phyloP scores from a whole-genome alignment of 768 basidiomycete genomes.

The Trametes punicea region DNA sequence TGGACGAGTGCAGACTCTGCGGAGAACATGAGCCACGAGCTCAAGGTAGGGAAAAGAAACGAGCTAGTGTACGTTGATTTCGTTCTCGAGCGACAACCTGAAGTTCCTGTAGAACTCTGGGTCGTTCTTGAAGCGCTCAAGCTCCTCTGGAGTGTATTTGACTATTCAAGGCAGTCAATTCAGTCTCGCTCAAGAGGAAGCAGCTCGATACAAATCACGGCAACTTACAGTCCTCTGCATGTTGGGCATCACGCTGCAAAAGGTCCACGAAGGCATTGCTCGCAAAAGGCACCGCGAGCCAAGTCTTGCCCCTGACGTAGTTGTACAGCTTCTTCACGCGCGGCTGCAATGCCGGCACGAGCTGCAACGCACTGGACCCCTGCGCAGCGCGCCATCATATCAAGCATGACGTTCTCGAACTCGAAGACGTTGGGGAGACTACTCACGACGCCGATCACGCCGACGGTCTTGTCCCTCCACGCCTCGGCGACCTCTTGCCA shows the following conservation, averaged over 20 bases:
- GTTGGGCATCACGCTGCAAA: slow-evolving; percentile 31
- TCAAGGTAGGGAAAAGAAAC: background rate
- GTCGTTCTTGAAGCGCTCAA: slow-evolving; percentile 43
- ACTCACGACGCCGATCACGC: slow-evolving; percentile 58
- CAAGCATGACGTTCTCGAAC: background rate
- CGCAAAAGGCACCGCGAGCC: slow-evolving; percentile 48
- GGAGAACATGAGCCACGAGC: slow-evolving; percentile 28
- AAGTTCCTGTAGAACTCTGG: slow-evolving; percentile 46
- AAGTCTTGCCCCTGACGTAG: slow-evolving; percentile 59
- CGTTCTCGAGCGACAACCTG: slow-evolving; percentile 44
- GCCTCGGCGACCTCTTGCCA: slow-evolving; percentile 45
- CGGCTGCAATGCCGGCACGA: slow-evolving; percentile 55
- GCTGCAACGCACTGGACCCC: slow-evolving; percentile 64
- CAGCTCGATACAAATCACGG: too few relatives aligned
- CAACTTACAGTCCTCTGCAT: slow-evolving; percentile 42
- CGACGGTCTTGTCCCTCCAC: slow-evolving; percentile 53
- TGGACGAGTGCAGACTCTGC: slow-evolving; percentile 37
- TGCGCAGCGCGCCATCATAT: slow-evolving; percentile 20
- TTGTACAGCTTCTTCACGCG: slow-evolving; percentile 47
- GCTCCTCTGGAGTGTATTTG: slow-evolving; percentile 41
- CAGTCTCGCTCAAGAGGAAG: background rate
- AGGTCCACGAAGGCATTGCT: slow-evolving; percentile 39
- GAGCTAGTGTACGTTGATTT: slow-evolving; percentile 42
- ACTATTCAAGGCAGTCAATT: background rate
- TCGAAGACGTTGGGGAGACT: background rate